phyloP scores from a whole-genome alignment of 257 asterid species.

The Misopates orontium region DNA sequence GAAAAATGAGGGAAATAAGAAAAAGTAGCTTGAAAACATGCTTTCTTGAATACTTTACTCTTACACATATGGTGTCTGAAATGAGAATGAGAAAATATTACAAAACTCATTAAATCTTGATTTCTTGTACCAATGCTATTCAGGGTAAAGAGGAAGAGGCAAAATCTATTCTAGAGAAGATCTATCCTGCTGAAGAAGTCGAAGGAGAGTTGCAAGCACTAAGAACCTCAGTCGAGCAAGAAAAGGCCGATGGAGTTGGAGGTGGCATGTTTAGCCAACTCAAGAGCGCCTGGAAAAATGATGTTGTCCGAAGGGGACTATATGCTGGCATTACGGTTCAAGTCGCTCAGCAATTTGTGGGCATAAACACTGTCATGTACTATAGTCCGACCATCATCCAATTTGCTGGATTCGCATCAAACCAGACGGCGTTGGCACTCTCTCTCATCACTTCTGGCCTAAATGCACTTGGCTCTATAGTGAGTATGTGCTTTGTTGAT shows the following conservation, averaged over 20 bases:
- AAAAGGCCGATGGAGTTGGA: constrained; percentile 27
- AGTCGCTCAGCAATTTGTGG: constrained; percentile 69
- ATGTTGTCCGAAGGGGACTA: constrained; percentile 49
- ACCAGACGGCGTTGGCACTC: constrained; percentile 55
- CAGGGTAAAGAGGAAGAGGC: constrained; percentile 44
- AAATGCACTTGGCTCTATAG: constrained; percentile 53
- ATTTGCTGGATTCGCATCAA: constrained; percentile 67
- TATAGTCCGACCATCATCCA: constrained; percentile 66
- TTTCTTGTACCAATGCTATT: not conserved
- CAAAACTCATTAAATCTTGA: too few relatives aligned
- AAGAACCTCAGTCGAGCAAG: constrained; percentile 34
- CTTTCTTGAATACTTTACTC: too few relatives aligned
- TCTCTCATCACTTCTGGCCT: constrained; percentile 64
- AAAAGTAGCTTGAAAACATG: too few relatives aligned
- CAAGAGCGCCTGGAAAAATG: constrained; percentile 42
- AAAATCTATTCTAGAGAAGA: constrained; percentile 36
- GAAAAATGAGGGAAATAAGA: not conserved
- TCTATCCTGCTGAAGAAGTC: constrained; percentile 44
- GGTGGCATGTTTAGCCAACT: constrained; percentile 34
- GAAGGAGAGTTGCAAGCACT: constrained; percentile 38
- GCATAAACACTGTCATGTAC: constrained; percentile 70
- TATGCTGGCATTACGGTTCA: constrained; percentile 59
- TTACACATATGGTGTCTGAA: too few relatives aligned
- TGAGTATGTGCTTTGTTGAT: constrained; percentile 66
- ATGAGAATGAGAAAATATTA: too few relatives aligned